These are phyloP conservation scores for Roridomyces roridus DNA, from an alignment of 768 basidiomycete genomes.

Conservation along the genomic window DNA sequence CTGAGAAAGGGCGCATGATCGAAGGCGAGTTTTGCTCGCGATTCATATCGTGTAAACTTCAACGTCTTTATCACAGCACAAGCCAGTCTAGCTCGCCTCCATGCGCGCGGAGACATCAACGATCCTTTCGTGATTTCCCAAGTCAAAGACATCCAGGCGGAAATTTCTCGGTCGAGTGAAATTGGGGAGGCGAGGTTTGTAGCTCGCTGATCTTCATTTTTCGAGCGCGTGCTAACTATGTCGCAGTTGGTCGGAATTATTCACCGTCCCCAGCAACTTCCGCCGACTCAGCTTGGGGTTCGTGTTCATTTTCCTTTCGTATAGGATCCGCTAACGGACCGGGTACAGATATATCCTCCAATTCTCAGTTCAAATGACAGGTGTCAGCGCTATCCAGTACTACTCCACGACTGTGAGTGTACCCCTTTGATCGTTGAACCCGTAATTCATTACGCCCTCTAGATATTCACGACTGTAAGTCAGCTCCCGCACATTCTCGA, in stretches of 20 bases:
- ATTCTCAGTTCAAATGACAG: constrained; percentile 67
- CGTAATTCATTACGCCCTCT: neutral
- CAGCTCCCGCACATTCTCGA: constrained; percentile 6
- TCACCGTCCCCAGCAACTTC: constrained; percentile 50
- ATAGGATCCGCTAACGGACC: constrained; percentile 21
- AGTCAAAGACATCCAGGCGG: constrained; percentile 50
- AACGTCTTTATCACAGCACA: constrained; percentile 29
- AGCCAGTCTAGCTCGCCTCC: constrained; percentile 54
- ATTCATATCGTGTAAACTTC: neutral
- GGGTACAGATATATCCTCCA: constrained; percentile 45
- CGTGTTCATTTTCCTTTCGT: constrained; percentile 22
- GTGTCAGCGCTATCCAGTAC: constrained; percentile 62
- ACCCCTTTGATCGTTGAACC: neutral
- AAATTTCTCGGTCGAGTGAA: constrained; percentile 38
- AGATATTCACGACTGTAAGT: constrained; percentile 44
- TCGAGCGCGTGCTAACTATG: neutral
- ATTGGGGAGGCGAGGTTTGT: constrained; percentile 48
- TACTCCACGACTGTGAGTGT: constrained; percentile 49
- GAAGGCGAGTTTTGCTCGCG: constrained; percentile 39
- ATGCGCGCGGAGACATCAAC: constrained; percentile 52
- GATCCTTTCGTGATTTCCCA: constrained; percentile 56
- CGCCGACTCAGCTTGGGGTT: constrained; percentile 51
- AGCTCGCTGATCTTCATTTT: neutral
- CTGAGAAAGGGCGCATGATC: constrained; percentile 54
- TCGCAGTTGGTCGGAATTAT: constrained; percentile 44